phyloP scores from a whole-genome alignment of 352 stramenopile genomes.

The Globisporangium nagaii region DNA sequence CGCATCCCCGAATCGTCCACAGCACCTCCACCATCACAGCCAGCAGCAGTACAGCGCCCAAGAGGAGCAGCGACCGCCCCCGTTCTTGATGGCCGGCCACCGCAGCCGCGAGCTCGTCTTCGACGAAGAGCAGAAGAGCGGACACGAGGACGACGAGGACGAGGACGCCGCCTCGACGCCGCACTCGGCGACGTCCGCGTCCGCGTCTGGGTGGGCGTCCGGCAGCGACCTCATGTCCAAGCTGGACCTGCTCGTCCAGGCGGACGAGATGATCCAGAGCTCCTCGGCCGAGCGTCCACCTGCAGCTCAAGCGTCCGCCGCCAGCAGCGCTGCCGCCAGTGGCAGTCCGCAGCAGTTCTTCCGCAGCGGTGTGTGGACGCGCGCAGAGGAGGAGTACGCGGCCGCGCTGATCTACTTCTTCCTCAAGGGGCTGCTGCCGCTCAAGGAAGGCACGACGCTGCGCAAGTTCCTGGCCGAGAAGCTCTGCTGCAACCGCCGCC shows the following conservation, averaged over 20 bases:
- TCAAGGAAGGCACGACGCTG: conserved; percentile 54
- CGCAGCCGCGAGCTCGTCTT: conserved; percentile 1
- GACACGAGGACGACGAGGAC: conserved; percentile 6
- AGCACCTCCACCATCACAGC: background rate
- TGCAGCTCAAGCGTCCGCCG: background rate
- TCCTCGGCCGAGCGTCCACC: background rate
- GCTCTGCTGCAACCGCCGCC: conserved; percentile 54
- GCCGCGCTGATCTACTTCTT: conserved; percentile 63
- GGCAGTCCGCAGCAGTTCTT: conserved; percentile 19
- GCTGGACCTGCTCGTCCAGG: conserved; percentile 63
- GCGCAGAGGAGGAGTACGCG: conserved; percentile 60
- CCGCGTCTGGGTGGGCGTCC: conserved; percentile 5
- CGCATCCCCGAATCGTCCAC: background rate
- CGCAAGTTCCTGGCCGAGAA: conserved; percentile 66
- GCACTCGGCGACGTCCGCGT: conserved; percentile 1
- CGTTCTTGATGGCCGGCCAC: conserved; percentile 2
- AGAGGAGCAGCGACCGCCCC: background rate
- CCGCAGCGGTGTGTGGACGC: conserved; percentile 58
- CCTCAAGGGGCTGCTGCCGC: conserved; percentile 39
- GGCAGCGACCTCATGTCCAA: conserved; percentile 33
- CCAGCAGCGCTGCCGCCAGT: background rate
- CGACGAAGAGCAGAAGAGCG: conserved; percentile 16
- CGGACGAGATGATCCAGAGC: conserved; percentile 60
- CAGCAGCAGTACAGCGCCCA: too few relatives aligned
- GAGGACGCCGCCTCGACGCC: background rate